These are phyloP conservation scores for Lepidium campestre DNA, from an alignment of 441 rosid genomes.

Conservation along the genomic window DNA sequence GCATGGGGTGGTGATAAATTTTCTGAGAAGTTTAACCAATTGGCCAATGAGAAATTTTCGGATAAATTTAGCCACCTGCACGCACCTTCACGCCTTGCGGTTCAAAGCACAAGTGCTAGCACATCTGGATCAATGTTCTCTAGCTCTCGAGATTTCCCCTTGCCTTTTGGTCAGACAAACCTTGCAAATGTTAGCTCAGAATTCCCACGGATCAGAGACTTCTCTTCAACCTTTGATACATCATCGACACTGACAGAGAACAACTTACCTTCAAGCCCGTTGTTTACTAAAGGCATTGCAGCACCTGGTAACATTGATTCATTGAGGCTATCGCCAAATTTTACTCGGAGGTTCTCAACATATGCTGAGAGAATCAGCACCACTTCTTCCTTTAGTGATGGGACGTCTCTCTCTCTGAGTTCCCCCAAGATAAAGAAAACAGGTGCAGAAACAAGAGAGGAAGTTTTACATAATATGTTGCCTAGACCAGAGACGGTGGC, in stretches of 20 bases:
- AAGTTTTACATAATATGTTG: slow-evolving; percentile 51
- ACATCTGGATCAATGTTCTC: slow-evolving; percentile 63
- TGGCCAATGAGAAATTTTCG: slow-evolving; percentile 70
- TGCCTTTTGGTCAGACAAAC: slow-evolving; percentile 44
- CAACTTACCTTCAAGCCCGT: slow-evolving; percentile 44
- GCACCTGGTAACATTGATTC: slow-evolving; percentile 48
- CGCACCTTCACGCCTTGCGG: slow-evolving; percentile 61
- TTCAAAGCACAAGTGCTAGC: slow-evolving; percentile 42
- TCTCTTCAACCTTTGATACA: slow-evolving; percentile 41
- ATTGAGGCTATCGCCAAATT: slow-evolving; percentile 44
- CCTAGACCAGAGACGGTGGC: slow-evolving; percentile 51
- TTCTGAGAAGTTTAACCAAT: slow-evolving; percentile 52
- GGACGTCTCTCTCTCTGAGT: slow-evolving; percentile 42
- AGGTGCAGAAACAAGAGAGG: slow-evolving; percentile 79
- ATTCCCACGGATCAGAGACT: slow-evolving; percentile 49
- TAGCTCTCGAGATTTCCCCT: slow-evolving; percentile 55
- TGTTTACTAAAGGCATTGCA: slow-evolving; percentile 40
- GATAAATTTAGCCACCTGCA: slow-evolving; percentile 55
- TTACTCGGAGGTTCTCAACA: slow-evolving; percentile 60
- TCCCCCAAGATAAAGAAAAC: slow-evolving; percentile 96
- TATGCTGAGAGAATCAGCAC: slow-evolving; percentile 89
- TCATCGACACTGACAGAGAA: slow-evolving; percentile 50
- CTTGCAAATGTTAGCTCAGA: slow-evolving; percentile 39
- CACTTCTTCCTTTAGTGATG: slow-evolving; percentile 70
- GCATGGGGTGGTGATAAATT: slow-evolving; percentile 96